Evolutionary conservation across 225 moss, liverwort and hornwort genomes (phyloP).

Genomic region (Polytrichum commune): DNA sequence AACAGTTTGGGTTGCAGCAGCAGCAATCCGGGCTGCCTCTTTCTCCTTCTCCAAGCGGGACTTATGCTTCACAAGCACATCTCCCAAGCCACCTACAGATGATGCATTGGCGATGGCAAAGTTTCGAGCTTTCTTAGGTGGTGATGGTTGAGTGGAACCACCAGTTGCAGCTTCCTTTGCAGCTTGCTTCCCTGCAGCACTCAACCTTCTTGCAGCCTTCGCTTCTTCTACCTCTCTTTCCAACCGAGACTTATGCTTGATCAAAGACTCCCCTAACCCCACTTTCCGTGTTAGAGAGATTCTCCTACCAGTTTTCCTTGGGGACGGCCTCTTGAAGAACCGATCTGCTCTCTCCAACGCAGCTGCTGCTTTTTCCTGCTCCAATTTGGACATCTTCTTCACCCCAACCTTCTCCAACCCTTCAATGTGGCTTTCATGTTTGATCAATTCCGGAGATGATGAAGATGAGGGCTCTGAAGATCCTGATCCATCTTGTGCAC

Average conservation of each 20-base stretch:
- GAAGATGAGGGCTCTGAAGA: conserved; percentile 13
- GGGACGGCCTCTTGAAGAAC: conserved; percentile 22
- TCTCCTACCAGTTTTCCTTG: conserved; percentile 21
- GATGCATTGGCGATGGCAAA: not conserved
- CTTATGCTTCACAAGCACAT: conserved; percentile 32
- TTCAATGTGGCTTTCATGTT: conserved; percentile 9
- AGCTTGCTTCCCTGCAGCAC: conserved; percentile 18
- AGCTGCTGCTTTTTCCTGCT: conserved; percentile 31
- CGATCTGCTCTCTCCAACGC: conserved; percentile 19
- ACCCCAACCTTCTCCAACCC: conserved; percentile 30
- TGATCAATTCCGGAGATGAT: conserved; percentile 5
- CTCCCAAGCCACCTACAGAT: conserved; percentile 11
- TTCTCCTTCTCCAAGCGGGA: conserved; percentile 39
- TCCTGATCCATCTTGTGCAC: conserved; percentile 11
- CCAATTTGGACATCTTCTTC: conserved; percentile 32
- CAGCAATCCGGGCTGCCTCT: conserved; percentile 30
- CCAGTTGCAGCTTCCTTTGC: conserved; percentile 9
- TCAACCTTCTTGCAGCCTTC: conserved; percentile 26
- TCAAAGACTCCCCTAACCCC: conserved; percentile 31
- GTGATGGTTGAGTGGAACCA: conserved; percentile 12
- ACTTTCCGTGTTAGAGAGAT: conserved; percentile 29
- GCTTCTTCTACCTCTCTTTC: conserved; percentile 35
- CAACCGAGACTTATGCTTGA: conserved; percentile 39
- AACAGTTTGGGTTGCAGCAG: not conserved
- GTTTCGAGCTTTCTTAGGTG: conserved; percentile 17